Percentiles rank a stretch among this genome's conserved stretches.
Conservation (phyloP, 345 rosid genomes). For the Anacardium occidentale region DNA sequence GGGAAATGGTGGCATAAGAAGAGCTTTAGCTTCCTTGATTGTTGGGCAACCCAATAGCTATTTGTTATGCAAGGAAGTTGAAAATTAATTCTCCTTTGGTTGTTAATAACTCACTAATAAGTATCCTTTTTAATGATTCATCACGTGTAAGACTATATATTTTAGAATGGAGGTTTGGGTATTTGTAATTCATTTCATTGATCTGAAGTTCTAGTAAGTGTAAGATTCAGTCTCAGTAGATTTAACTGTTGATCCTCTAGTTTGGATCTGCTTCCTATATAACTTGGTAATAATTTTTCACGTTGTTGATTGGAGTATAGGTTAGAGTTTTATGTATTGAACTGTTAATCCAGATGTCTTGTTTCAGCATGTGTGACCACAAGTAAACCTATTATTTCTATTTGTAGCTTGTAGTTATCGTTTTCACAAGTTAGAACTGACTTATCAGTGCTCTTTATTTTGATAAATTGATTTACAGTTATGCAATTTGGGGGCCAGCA, state of each 20-base stretch:
- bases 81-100: background rate
- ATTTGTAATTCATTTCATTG: background rate
- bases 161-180: background rate
- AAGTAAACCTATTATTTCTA: background rate
- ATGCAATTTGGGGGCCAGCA: constrained; percentile 96
- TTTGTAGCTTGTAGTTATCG: background rate
- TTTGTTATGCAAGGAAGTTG: background rate
- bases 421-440: background rate
- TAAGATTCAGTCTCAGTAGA: background rate
- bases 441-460: background rate
- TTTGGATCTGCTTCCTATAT: background rate
- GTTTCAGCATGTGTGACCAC: background rate
- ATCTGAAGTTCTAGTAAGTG: background rate
- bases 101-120: background rate
- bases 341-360: background rate
- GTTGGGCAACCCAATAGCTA: background rate
- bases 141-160: background rate
- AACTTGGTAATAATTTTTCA: background rate
- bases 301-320: background rate
- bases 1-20: background rate
- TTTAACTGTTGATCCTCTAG: background rate
- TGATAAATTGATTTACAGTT: constrained; percentile 43
- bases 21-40: background rate
- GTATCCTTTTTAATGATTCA: background rate
- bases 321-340: background rate